These are phyloP conservation scores for Mucor indicus DNA, from an alignment of 371 early-diverging fungal genomes.

Conservation along the genomic window DNA sequence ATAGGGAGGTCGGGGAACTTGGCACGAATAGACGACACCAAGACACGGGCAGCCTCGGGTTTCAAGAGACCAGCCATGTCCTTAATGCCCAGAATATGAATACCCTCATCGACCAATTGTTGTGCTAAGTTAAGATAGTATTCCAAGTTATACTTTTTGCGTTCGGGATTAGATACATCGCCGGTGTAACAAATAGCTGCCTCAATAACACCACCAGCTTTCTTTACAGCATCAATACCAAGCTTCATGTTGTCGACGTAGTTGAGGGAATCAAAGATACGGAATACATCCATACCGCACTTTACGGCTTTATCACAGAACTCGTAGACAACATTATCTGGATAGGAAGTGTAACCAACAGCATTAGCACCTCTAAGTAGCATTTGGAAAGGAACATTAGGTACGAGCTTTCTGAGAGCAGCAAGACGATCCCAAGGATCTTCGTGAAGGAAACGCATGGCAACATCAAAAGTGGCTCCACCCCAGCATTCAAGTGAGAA, in stretches of 20 bases:
- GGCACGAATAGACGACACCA: conserved; percentile 80
- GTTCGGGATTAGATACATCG: conserved; percentile 81
- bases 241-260: conserved; percentile 92
- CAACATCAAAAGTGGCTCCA: conserved; percentile 95
- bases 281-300: conserved; percentile 93
- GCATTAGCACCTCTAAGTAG: conserved; percentile 96
- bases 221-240: conserved; percentile 90
- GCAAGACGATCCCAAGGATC: conserved; percentile 93
- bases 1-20: conserved; percentile 91
- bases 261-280: conserved; percentile 95
- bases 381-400: conserved; percentile 98
- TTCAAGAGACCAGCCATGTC: conserved; percentile 97
- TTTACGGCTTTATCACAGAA: conserved; percentile 90
- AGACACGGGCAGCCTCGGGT: conserved; percentile 81
- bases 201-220: conserved; percentile 94
- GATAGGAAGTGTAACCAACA: conserved; percentile 96
- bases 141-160: conserved; percentile 79
- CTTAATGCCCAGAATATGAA: conserved; percentile 93
- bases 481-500: conserved; percentile 93
- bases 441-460: conserved; percentile 92
- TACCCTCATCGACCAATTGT: conserved; percentile 85
- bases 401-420: conserved; percentile 79
- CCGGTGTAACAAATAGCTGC: conserved; percentile 94
- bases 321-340: conserved; percentile 93
- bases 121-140: conserved; percentile 91